phyloP scores from a whole-genome alignment of 441 rosid species.

The Erodium moschatum region DNA sequence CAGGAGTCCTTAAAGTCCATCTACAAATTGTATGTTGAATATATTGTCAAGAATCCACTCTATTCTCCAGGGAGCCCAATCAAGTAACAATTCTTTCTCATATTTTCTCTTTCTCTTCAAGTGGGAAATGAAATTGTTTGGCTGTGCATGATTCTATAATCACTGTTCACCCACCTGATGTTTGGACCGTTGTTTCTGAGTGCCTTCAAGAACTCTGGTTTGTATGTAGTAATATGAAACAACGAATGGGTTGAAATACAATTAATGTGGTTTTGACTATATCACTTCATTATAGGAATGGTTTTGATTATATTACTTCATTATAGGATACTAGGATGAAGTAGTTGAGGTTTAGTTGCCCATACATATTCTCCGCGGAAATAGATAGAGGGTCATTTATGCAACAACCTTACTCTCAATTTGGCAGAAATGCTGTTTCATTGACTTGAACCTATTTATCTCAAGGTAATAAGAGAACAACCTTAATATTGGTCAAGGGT shows the following conservation, averaged over 20 bases:
- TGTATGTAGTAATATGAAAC: not conserved
- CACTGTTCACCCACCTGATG: too few relatives aligned
- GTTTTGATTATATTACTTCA: not conserved
- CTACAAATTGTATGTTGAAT: constrained; percentile 75
- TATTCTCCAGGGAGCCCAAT: constrained; percentile 69
- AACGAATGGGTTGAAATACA: not conserved
- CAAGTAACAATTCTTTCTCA: constrained; percentile 37
- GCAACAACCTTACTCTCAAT: not conserved
- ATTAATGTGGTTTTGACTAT: not conserved
- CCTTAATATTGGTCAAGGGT: not conserved
- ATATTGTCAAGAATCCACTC: constrained; percentile 73
- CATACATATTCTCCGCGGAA: not conserved
- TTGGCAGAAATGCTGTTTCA: not conserved
- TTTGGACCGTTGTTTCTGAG: not conserved
- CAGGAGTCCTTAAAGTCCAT: constrained; percentile 73
- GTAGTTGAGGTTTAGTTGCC: not conserved
- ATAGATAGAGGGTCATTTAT: not conserved
- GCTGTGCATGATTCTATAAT: not conserved
- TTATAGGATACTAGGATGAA: not conserved
- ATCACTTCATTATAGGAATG: not conserved
- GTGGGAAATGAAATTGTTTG: not conserved
- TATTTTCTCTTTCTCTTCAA: not conserved
- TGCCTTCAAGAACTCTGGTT: not conserved
- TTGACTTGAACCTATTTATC: not conserved
- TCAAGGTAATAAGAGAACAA: not conserved